These are phyloP conservation scores for Penicillium soppii DNA, from an alignment of 495 filamentous ascomycete species.

Conservation along the genomic window DNA sequence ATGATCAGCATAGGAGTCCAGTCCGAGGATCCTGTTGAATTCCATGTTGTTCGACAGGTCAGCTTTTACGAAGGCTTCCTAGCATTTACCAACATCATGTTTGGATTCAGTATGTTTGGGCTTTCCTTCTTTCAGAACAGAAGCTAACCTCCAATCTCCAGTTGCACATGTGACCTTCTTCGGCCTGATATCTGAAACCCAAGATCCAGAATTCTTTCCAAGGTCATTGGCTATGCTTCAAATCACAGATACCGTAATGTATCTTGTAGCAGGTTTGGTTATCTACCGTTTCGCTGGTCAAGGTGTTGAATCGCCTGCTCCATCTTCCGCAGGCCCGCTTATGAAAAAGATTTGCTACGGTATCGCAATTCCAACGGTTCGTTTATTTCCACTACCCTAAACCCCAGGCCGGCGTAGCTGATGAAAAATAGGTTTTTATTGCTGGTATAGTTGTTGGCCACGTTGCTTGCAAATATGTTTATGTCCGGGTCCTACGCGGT, in stretches of 20 bases:
- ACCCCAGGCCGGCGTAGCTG: not conserved
- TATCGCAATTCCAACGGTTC: conserved; percentile 65
- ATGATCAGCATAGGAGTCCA: conserved; percentile 60
- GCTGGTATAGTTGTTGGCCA: conserved; percentile 68
- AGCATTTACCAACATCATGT: conserved; percentile 70
- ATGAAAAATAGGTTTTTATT: conserved; percentile 45
- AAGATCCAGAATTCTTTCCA: conserved; percentile 58
- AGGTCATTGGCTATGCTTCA: conserved; percentile 64
- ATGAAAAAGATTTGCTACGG: conserved; percentile 75
- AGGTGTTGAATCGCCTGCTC: conserved; percentile 63
- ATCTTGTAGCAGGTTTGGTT: conserved; percentile 62
- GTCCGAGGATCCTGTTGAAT: conserved; percentile 15
- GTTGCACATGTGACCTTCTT: conserved; percentile 68
- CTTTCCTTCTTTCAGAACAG: not conserved
- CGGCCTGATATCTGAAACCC: conserved; percentile 72
- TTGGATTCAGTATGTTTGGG: conserved; percentile 49
- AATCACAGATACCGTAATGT: conserved; percentile 59
- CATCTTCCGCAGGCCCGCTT: conserved; percentile 58
- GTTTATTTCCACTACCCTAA: not conserved
- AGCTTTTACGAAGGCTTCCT: conserved; percentile 42
- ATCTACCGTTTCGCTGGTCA: conserved; percentile 71
- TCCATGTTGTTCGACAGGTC: conserved; percentile 15
- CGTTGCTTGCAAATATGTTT: conserved; percentile 58
- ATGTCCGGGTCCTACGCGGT: conserved; percentile 54
- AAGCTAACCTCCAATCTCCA: not conserved